phyloP scores from a whole-genome alignment of 2,329 filamentous ascomycete genomes.

The Keithomyces neogunnii region DNA sequence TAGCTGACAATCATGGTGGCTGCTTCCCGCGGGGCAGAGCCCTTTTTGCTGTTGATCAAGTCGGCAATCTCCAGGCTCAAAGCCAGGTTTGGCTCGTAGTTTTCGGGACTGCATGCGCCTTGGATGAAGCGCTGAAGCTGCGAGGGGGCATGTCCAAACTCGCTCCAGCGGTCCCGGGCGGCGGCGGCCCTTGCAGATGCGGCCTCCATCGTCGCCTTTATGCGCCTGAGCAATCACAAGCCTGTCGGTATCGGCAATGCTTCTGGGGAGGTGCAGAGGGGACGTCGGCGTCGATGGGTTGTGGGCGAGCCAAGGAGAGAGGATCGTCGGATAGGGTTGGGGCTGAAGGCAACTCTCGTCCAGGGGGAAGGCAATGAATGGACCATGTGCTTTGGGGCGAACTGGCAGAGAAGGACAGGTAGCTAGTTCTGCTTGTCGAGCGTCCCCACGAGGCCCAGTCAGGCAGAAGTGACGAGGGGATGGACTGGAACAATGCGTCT shows the following conservation, averaged over 20 bases:
- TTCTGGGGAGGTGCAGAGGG: not conserved
- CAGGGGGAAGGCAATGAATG: too few species aligned
- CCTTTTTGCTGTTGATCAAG: conserved; percentile 95
- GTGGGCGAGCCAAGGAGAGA: not conserved
- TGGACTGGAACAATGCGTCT: not conserved
- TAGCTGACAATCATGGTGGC: conserved; percentile 88
- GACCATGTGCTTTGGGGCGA: too few species aligned
- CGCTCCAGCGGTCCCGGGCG: conserved; percentile 86
- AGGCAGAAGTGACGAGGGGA: not conserved
- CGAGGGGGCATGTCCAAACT: conserved; percentile 69
- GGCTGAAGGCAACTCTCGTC: too few species aligned
- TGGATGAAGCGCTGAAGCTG: conserved; percentile 93
- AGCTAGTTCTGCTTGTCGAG: not conserved
- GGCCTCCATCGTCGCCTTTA: conserved; percentile 64
- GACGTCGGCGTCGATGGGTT: not conserved
- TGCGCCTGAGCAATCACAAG: not conserved
- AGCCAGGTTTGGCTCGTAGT: conserved; percentile 95
- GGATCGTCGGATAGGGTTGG: too few species aligned
- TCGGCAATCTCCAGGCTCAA: conserved; percentile 95
- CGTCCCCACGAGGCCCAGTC: not conserved
- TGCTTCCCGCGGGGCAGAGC: conserved; percentile 87
- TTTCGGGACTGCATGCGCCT: conserved; percentile 92
- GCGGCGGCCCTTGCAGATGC: conserved; percentile 91
- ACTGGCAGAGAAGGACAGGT: not conserved
- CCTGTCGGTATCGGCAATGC: too few species aligned